Evolutionary conservation across 202 grass and related monocot species (phyloP), one percentile per base, ranked within the genome.

Genomic region (Digitaria exilis): DNA sequence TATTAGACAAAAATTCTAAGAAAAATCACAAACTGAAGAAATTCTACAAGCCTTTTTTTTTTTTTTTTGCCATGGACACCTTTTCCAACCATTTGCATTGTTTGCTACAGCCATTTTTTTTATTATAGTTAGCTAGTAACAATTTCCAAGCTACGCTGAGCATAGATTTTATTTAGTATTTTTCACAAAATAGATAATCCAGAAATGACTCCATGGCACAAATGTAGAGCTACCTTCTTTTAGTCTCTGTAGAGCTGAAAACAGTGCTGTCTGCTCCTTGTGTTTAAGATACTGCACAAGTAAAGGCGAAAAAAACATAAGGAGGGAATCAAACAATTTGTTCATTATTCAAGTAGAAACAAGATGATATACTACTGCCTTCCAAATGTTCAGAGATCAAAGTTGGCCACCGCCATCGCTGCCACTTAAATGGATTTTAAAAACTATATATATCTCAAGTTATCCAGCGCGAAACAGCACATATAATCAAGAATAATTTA

Each of bases 211-310:
- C 24, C 32, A 66, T 74, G 31, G n/a, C 22, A 39, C 18, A 75
- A 84, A 59, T 73, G 26, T 84, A 56, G 64, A 84, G 13, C n/a
- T 78, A 94, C 92, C 92, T 92, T 90, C 92, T 88, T 94, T 92
- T 56, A 94, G 76, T 83, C 90, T 94, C 73, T 80, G 82, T 71
- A 94, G 69, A 87, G 89, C 84, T 62, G 92, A 94, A 78, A 35
- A 88, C 66, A 94, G 82, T 62, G 92, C 64, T 26, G 80, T 90
- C 58, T 92, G 92, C 1, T 84, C 3, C 48, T 77, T 90, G 69
- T 75, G 68, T 26, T 83, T 89, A 25, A 94, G 29, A 68, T 37
- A 56, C 92, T 94, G 84, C 80, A 91, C 4, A 1, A 80, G 31
- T 37, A 59, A 35, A 77, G n/a, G 22, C 17, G 15, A 9, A 80